Conservation (phyloP, 441 rosid genomes). For the Pelargonium fulgidum region DNA sequence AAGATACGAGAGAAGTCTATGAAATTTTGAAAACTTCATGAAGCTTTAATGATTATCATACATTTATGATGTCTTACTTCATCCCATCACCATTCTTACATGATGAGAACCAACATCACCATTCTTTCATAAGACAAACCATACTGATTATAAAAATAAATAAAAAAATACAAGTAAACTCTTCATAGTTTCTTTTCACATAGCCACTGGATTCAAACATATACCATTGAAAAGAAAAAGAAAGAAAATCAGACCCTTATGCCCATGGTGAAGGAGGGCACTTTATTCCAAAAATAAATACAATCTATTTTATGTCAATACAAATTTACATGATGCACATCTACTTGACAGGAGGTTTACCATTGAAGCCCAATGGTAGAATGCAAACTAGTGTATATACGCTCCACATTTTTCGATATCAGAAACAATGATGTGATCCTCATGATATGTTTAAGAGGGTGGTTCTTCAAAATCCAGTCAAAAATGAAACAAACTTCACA, state of each 20-base stretch:
- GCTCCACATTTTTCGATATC: neutral
- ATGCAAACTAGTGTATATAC: conserved; percentile 1
- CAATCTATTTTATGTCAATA: neutral
- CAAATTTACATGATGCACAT: neutral
- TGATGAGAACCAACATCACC: neutral
- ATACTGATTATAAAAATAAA: neutral
- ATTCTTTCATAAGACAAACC: neutral
- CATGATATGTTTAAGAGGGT: neutral
- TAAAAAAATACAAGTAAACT: neutral
- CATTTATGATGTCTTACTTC: neutral
- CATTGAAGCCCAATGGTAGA: neutral
- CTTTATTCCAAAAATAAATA: no score
- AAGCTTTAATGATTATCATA: neutral
- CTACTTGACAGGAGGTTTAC: neutral
- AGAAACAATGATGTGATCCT: neutral
- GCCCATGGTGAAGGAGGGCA: no score
- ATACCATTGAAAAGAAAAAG: neutral
- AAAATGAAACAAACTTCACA: neutral
- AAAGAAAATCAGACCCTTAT: no score
- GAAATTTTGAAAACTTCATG: neutral
- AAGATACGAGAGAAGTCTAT: neutral
- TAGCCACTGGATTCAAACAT: neutral
- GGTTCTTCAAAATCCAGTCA: neutral
- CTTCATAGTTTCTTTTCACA: neutral
- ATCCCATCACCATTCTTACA: neutral